Evolutionary conservation across 1,284 basidiomycete genomes (phyloP).

Genomic region (Neotropicomus parvogracilis): DNA sequence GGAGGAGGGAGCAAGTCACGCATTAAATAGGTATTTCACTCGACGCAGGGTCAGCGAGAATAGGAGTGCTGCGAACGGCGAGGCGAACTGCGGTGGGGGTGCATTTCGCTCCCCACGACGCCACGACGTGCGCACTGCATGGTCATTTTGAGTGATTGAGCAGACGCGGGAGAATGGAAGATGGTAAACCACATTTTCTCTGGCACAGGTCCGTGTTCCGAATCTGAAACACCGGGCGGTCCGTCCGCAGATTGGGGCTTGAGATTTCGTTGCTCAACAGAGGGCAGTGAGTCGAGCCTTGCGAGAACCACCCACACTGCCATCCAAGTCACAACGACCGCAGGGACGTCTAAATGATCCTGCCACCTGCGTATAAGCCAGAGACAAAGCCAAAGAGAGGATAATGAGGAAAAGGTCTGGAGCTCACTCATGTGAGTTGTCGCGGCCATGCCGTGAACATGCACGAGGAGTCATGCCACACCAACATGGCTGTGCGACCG

Average conservation of each 20-base stretch:
- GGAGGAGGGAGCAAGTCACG: neutral
- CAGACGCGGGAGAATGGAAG: constrained; percentile 22
- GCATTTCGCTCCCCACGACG: neutral
- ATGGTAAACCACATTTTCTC: neutral
- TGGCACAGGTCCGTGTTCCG: constrained; percentile 1
- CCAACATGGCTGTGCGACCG: constrained; percentile 10
- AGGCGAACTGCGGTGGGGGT: constrained; percentile 21
- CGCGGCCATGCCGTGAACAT: constrained; percentile 20
- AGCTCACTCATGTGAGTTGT: neutral
- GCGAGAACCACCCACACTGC: neutral
- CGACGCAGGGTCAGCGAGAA: constrained; percentile 9
- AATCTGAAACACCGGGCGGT: neutral
- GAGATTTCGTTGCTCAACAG: neutral
- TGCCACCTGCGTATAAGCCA: too few species aligned
- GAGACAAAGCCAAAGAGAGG: too few species aligned
- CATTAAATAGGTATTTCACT: constrained; percentile 18
- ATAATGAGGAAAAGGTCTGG: neutral
- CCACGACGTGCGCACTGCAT: constrained; percentile 16
- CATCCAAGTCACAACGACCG: constrained; percentile 2
- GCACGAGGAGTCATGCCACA: too few species aligned
- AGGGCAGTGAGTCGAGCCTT: neutral
- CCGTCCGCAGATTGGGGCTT: constrained; percentile 5
- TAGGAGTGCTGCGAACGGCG: constrained; percentile 10
- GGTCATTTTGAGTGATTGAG: constrained; percentile 8
- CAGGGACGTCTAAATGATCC: neutral